Evolutionary conservation across 257 asterid genomes (phyloP), one percentile per base, ranked within the genome.

Genomic region (Jacaranda copaia): DNA sequence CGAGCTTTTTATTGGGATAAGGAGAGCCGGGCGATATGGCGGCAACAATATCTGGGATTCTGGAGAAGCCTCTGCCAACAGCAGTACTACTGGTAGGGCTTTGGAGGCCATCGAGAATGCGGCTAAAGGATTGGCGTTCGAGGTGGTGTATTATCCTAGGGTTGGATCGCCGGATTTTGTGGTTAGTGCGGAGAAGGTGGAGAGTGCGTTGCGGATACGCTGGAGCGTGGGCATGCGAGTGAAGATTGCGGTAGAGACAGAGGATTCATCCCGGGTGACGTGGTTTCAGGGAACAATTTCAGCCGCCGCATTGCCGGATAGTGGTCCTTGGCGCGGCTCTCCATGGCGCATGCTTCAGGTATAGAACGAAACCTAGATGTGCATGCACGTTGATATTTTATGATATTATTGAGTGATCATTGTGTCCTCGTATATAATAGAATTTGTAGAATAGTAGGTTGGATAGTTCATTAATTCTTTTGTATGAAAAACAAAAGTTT

Each of bases 301-400:
- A 3, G 71, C 82, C 10, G 76, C 42, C 18, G 3, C 12, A 13
- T 11, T 45, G 39, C 81, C 83, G 10, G 36, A 19, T 7, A 66
- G 45, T 59, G 87, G 88, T 18, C 83, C 83, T 9, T 83, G 90
- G 91, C 38, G 62, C 48, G 84, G 86, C 6, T 87, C 92, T 56
- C 96, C 97, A 0, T 91, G 97, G 96, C 84, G 90, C 52, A 81
- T 83, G 88, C 87, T 91, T 76, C 85, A 88, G 97, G 97, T 18
- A 0, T 11, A 36, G 4, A 0, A 18, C 49, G 8, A 42, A 4
- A 6, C 20, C 39, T 18, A 8, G 8, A 10, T 12, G 13, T 39
- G 59, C 53, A 11, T 73, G 55, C 55, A 53, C 70, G 67, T 52
- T 53, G 13, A 65, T 75, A 5, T 7, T 74, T 42, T 5, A 8